Conservation (phyloP, 176 grass and related monocot genomes). For the Bonia amplexicaulis region DNA sequence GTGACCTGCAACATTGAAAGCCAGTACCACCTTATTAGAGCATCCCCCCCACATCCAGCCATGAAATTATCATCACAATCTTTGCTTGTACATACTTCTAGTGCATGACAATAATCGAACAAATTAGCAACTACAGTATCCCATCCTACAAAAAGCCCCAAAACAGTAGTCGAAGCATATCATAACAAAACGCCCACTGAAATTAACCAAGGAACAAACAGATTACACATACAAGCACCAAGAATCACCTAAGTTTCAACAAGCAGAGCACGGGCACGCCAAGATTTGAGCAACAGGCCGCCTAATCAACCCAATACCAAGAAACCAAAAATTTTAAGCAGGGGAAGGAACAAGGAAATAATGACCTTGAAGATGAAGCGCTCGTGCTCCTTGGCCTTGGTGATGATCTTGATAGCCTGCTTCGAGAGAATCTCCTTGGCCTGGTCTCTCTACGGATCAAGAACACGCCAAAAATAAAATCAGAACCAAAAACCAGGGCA, state of each 20-base stretch:
- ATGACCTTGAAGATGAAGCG: background rate
- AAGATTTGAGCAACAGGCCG: background rate
- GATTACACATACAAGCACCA: background rate
- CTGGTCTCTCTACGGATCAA: too few relatives aligned
- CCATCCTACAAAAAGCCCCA: background rate
- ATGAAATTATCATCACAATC: conserved; percentile 7
- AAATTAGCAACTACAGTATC: background rate
- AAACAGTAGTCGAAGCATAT: background rate
- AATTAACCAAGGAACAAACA: background rate
- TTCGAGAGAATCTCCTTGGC: too few relatives aligned
- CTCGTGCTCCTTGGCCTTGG: too few relatives aligned
- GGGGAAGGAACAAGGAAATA: background rate
- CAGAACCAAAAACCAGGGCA: too few relatives aligned
- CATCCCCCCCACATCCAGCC: background rate
- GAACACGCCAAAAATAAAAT: too few relatives aligned
- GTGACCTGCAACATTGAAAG: conserved; percentile 70
- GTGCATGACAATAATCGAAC: conserved; percentile 17
- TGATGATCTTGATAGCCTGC: too few relatives aligned
- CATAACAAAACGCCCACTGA: background rate
- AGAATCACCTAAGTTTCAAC: background rate
- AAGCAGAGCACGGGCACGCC: background rate
- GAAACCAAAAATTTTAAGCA: background rate
- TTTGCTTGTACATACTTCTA: background rate
- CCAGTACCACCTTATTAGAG: conserved; percentile 10
- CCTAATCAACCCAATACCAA: background rate